Base-by-base conservation (phyloP, 352 stramenopile species). In the Phytopythium montanum region DNA sequence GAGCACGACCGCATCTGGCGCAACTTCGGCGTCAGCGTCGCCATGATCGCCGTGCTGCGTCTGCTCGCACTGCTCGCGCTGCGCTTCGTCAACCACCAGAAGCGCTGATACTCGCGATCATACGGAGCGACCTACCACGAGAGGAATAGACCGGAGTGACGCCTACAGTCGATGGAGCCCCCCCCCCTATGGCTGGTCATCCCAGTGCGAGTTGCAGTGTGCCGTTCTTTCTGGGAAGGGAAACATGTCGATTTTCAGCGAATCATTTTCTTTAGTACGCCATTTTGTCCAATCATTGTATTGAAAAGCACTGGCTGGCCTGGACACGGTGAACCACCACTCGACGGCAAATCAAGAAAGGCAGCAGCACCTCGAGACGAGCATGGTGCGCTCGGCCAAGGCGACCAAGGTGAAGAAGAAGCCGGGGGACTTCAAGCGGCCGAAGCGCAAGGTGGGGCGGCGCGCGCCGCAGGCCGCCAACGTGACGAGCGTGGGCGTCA, bases 341-440 rank as follows among this genome's bases (percentile, higher is more conserved):
- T 23, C 38, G 21, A 44, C 16, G 41, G 42, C 21, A 50, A 13
- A 50, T 29, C 42, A 10, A 50, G 42, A 29, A 50, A 50, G 42
- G 21, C n/a, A n/a, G n/a, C n/a, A n/a, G n/a, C n/a, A n/a, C 28
- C 42, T 16, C 44, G 8, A 2, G 21, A 9, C 8, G 3, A 50
- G 9, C 25, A 85, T 90, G 77, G 76, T 64, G 54, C 75, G 74
- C 31, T 66, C 74, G 38, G 75, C 64, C 28, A 68, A 65, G 54
- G 70, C 74, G 55, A 69, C 76, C 59, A 81, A 77, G 66, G 59
- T 50, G 34, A 94, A 94, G 82, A 92, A 92, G 76, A 94, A 94
- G 72, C 85, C 85, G 12, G 82, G 69, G 33, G 85, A 94, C 67
- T 94, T 94, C 62, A 94, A 94, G 79, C 82, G 82, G 23, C 85